Evolutionary conservation across 202 grass and related monocot genomes (phyloP), one percentile per base, ranked within the genome.

Genomic region (Setaria viridis): DNA sequence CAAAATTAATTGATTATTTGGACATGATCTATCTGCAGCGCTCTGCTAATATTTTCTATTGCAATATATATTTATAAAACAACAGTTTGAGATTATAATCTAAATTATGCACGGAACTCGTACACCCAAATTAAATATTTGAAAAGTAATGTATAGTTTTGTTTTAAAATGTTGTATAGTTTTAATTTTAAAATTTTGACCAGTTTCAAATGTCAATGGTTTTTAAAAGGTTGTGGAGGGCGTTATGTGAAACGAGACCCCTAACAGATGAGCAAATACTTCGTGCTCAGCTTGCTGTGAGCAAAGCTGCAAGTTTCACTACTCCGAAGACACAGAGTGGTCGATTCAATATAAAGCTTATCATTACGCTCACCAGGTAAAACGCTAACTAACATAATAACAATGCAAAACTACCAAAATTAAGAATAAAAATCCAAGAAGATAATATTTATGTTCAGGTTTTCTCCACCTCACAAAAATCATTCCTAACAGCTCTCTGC

Each of bases 401-500:
- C 5, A 41, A 25, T 17, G 6, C 33, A 76, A 16, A 70, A 84
- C 42, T 70, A 37, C 30, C 48, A 78, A 83, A 41, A 41, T 41
- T 41, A 41, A 67, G 12, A 19, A 80, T 11, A 67, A 67, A 68
- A 43, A 17, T 0, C 33, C 69, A 72, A 63, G 25, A 3, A 16
- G 17, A 2, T 15, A 43, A 30, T 41, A 50, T 67, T 45, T 68
- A 1, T 34, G 29, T 37, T 57, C 50, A 81, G 33, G 83, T 85
- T 85, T 85, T 78, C 83, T 79, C 72, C 72, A 78, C 39, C 76
- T 78, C 13, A 69, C 41, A 68, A 78, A 78, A 43, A 85, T 17
- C 1, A 46, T 85, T 77, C 57, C 83, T 32, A 85, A 78, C 9
- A 69, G 11, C 41, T 85, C 74, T 85, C 62, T 85, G n/a, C 83